These are phyloP conservation scores for Kuraishia piskuri DNA, from an alignment of 805 yeast species.

Conservation along the genomic window DNA sequence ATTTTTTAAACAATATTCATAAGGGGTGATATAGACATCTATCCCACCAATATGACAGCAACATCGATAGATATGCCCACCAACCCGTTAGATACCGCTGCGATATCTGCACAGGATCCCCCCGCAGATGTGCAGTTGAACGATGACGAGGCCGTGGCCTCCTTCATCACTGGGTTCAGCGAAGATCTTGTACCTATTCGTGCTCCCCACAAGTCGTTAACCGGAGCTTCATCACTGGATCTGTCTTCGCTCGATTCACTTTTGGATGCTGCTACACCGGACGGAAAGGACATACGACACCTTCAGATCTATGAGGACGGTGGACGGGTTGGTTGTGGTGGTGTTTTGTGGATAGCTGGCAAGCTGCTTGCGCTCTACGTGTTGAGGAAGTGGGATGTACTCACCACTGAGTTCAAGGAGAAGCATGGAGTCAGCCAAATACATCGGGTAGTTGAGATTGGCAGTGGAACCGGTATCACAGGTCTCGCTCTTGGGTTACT, in stretches of 20 bases:
- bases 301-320: conserved; percentile 44
- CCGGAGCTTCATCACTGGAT: conserved; percentile 5
- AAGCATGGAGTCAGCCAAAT: conserved; percentile 13
- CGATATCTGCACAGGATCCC: neutral
- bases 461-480: conserved; percentile 52
- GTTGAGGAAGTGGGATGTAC: conserved; percentile 16
- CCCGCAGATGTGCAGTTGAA: neutral
- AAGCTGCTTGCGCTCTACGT: conserved; percentile 41
- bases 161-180: neutral
- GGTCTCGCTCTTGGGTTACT: conserved; percentile 30
- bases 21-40: no score
- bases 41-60: neutral
- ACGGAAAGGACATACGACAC: conserved; percentile 18
- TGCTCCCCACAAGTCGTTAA: conserved; percentile 11
- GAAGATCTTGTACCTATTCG: conserved; percentile 26
- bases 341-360: conserved; percentile 56
- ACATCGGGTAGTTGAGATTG: conserved; percentile 37
- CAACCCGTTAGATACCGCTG: neutral
- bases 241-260: conserved; percentile 15
- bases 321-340: conserved; percentile 57
- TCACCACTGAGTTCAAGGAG: neutral
- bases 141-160: neutral
- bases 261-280: conserved; percentile 28
- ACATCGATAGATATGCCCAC: neutral
- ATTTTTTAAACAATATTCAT: no score